phyloP scores from a whole-genome alignment of 192 early-diverging fungal genomes.

The Coemansia furcata region DNA sequence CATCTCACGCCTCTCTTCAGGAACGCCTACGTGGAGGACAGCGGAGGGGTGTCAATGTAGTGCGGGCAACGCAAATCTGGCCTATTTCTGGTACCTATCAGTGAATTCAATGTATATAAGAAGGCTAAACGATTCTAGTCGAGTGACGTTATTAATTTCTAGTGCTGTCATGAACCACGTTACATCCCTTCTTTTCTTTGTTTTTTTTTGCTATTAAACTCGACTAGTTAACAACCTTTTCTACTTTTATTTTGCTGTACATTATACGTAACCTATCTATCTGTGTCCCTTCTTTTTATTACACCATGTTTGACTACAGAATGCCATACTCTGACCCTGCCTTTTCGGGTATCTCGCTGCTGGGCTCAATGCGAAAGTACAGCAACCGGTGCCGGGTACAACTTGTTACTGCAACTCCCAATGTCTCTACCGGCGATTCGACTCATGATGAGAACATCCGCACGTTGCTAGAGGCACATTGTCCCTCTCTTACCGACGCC shows the following conservation, averaged over 20 bases:
- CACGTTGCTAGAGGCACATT: constrained; percentile 18
- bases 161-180: background rate
- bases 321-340: background rate
- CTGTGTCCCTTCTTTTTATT: background rate
- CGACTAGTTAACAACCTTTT: background rate
- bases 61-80: background rate
- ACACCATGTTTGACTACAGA: background rate
- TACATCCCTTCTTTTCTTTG: background rate
- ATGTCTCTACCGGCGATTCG: background rate
- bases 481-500: constrained; percentile 54
- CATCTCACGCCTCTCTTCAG: constrained; percentile 4
- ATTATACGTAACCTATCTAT: background rate
- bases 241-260: background rate
- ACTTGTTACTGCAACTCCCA: background rate
- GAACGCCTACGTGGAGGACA: background rate
- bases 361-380: background rate
- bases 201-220: background rate
- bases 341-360: constrained; percentile 1
- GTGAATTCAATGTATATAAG: background rate
- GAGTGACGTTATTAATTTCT: background rate
- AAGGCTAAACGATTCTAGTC: background rate
- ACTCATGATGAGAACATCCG: background rate
- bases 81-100: background rate
- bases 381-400: background rate
- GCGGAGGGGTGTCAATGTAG: background rate